Conservation (phyloP, 495 filamentous ascomycete genomes). For the Thozetella sp. region DNA sequence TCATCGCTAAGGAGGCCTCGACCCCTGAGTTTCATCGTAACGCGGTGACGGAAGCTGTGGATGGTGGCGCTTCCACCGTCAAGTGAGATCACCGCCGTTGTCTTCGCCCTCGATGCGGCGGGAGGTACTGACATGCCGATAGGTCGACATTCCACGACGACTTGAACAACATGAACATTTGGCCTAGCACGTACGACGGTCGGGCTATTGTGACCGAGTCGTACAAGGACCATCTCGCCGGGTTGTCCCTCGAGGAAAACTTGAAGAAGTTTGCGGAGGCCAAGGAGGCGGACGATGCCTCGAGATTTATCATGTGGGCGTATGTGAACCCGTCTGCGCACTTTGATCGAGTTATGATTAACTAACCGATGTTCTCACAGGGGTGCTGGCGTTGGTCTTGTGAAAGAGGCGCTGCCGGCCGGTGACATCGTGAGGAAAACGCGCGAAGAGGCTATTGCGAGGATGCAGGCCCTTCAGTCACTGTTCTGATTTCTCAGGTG, state of each 20-base stretch:
- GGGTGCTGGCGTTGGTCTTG: slow-evolving; percentile 60
- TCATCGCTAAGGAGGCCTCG: slow-evolving; percentile 65
- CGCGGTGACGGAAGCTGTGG: slow-evolving; percentile 58
- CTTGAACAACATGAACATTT: slow-evolving; percentile 63
- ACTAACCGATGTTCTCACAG: slow-evolving; percentile 13
- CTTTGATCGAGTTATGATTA: not conserved
- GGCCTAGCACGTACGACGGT: slow-evolving; percentile 68
- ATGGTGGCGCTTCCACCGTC: slow-evolving; percentile 67
- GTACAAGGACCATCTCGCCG: slow-evolving; percentile 55
- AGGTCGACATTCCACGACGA: slow-evolving; percentile 70
- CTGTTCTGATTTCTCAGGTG: not conserved
- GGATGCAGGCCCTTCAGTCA: slow-evolving; percentile 30
- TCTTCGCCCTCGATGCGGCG: not conserved
- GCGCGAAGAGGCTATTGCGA: slow-evolving; percentile 63
- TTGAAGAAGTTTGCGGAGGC: slow-evolving; percentile 58
- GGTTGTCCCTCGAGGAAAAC: slow-evolving; percentile 58
- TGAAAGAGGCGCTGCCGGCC: slow-evolving; percentile 69
- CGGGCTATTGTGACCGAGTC: slow-evolving; percentile 64
- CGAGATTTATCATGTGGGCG: slow-evolving; percentile 56
- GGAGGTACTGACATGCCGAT: not conserved
- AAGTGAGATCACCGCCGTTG: slow-evolving; percentile 26
- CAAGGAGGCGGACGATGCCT: slow-evolving; percentile 25
- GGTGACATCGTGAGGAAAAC: slow-evolving; percentile 70
- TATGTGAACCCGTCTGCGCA: slow-evolving; percentile 17
- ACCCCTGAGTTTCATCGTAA: slow-evolving; percentile 62